phyloP scores from a whole-genome alignment of 306 rosid genomes.

The Gillenia trifoliata region DNA sequence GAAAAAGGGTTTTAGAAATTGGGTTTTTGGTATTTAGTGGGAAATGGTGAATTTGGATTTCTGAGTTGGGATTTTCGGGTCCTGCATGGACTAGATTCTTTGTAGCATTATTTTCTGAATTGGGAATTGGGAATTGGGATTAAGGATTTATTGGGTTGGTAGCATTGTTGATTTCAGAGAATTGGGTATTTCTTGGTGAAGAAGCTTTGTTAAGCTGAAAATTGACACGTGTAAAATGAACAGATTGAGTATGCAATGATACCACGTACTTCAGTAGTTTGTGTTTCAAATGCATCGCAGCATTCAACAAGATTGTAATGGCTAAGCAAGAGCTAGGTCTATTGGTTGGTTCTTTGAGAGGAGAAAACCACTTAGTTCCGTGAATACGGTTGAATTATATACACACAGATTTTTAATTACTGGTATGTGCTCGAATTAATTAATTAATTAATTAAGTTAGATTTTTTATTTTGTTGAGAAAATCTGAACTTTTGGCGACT shows the following conservation, averaged over 20 bases:
- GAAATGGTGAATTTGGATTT: not conserved
- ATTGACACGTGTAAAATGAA: not conserved
- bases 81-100: not conserved
- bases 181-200: not conserved
- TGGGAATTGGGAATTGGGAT: not conserved
- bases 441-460: no score
- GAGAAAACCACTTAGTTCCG: not conserved
- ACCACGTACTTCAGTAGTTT: no score
- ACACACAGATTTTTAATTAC: not conserved
- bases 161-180: no score
- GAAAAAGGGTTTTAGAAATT: not conserved
- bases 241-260: not conserved
- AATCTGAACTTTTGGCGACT: not conserved
- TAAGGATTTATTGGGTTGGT: not conserved
- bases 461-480: not conserved
- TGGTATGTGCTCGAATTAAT: no score
- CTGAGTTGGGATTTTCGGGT: not conserved
- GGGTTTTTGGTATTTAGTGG: not conserved
- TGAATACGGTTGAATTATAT: not conserved
- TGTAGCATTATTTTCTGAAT: not conserved
- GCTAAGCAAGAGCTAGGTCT: not conserved
- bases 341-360: not conserved
- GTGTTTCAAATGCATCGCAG: not conserved
- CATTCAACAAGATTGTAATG: not conserved
- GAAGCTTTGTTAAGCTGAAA: not conserved